Conservation (phyloP, 371 early-diverging fungal species). For the Rhizopus arrhizus region DNA sequence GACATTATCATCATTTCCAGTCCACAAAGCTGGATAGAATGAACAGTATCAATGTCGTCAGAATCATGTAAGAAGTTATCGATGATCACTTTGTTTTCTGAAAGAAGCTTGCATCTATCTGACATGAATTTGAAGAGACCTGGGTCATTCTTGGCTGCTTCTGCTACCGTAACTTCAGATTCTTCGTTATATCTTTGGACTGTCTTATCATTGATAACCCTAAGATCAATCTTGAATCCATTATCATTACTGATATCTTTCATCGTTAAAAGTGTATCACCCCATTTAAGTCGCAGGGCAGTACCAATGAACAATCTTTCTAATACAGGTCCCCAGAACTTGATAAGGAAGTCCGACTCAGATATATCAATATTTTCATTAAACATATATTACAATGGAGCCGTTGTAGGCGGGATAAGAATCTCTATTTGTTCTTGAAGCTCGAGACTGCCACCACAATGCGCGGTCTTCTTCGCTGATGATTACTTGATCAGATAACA, state of each 20-base stretch:
- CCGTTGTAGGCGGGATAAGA: too few relatives aligned
- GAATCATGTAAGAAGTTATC: background rate
- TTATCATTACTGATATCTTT: conserved; percentile 4
- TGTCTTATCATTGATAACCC: conserved; percentile 1
- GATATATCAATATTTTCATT: conserved; percentile 6
- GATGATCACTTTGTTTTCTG: conserved; percentile 5
- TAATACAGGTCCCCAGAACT: conserved; percentile 4
- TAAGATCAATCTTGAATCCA: conserved; percentile 2
- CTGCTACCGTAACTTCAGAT: conserved; percentile 3
- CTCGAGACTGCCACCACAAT: too few relatives aligned
- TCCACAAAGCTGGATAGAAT: conserved; percentile 7
- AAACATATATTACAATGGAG: conserved; percentile 4
- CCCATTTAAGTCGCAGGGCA: conserved; percentile 7
- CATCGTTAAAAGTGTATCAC: conserved; percentile 4
- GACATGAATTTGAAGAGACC: background rate
- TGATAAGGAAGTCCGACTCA: conserved; percentile 3
- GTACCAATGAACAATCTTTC: conserved; percentile 3
- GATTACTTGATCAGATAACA: too few relatives aligned
- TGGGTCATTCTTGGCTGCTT: conserved; percentile 6
- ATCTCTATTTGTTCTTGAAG: too few relatives aligned
- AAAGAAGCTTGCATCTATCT: conserved; percentile 6
- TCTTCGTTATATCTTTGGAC: conserved; percentile 7
- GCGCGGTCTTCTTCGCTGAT: too few relatives aligned
- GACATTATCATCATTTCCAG: conserved; percentile 4
- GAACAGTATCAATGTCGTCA: conserved; percentile 2